A percentile compares a stretch with the other conserved stretches of the same genome.
phyloP scores from a whole-genome alignment of 352 stramenopile genomes.

The Pythium sp. region DNA sequence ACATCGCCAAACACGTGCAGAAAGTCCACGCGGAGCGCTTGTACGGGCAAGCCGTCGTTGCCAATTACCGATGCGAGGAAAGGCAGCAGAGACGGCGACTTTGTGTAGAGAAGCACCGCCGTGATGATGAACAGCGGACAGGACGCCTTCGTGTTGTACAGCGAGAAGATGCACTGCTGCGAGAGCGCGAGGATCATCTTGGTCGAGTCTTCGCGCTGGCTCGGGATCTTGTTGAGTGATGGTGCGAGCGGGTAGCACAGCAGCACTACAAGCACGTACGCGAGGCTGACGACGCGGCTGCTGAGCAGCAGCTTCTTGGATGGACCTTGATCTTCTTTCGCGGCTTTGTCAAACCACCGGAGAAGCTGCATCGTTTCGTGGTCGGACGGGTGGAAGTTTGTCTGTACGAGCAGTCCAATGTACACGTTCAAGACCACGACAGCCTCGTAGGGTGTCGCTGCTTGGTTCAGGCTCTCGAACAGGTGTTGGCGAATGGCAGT shows the following conservation, averaged over 20 bases:
- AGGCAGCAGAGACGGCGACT: slow-evolving; percentile 49
- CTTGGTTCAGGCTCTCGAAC: slow-evolving; percentile 22
- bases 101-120: slow-evolving; percentile 68
- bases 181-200: slow-evolving; percentile 49
- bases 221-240: slow-evolving; percentile 51
- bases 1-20: slow-evolving; percentile 59
- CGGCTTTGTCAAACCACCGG: slow-evolving; percentile 38
- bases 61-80: slow-evolving; percentile 32
- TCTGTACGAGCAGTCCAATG: slow-evolving; percentile 40
- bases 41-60: slow-evolving; percentile 12
- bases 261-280: slow-evolving; percentile 53
- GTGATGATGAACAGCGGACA: slow-evolving; percentile 62
- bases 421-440: slow-evolving; percentile 38
- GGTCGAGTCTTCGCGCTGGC: slow-evolving; percentile 56
- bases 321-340: slow-evolving; percentile 20
- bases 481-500: slow-evolving; percentile 20
- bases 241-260: slow-evolving; percentile 54
- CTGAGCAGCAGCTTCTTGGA: slow-evolving; percentile 14
- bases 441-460: slow-evolving; percentile 24
- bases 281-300: slow-evolving; percentile 42
- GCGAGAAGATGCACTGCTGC: slow-evolving; percentile 51
- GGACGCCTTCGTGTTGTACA: slow-evolving; percentile 48
- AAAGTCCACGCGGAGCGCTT: slow-evolving; percentile 44
- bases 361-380: slow-evolving; percentile 45
- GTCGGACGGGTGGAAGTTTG: slow-evolving; percentile 45